Conservation (phyloP, 2,329 filamentous ascomycete genomes). For the Aspergillus proliferans region DNA sequence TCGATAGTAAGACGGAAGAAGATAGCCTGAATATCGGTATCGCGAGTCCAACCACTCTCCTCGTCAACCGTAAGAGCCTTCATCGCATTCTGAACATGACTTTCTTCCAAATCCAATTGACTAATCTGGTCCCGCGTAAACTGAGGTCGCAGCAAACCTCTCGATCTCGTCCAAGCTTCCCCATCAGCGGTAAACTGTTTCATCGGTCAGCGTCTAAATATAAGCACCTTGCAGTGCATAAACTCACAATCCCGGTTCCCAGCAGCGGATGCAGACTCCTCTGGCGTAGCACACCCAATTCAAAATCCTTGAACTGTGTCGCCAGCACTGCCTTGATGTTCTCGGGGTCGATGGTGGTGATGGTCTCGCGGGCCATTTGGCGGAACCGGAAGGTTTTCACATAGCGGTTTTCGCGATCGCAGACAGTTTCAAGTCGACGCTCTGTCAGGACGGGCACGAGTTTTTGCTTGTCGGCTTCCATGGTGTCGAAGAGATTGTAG, state of each 20-base stretch:
- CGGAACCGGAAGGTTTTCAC: conserved; percentile 21
- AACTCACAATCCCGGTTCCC: conserved; percentile 41
- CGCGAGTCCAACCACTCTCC: conserved; percentile 41
- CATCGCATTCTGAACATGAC: conserved; percentile 69
- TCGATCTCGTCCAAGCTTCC: conserved; percentile 67
- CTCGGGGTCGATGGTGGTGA: conserved; percentile 31
- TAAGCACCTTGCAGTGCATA: not conserved
- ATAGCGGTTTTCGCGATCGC: conserved; percentile 17
- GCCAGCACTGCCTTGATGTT: conserved; percentile 84
- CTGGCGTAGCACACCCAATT: conserved; percentile 69
- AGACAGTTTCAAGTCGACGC: conserved; percentile 14
- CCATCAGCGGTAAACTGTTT: conserved; percentile 61
- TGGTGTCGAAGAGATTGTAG: conserved; percentile 14
- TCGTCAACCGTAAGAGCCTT: conserved; percentile 54
- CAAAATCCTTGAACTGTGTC: conserved; percentile 75
- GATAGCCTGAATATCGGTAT: conserved; percentile 66
- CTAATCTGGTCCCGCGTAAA: conserved; percentile 80
- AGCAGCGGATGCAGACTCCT: conserved; percentile 46
- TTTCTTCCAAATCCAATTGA: conserved; percentile 75
- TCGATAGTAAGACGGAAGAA: conserved; percentile 85
- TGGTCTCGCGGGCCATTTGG: conserved; percentile 17
- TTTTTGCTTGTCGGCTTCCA: conserved; percentile 21
- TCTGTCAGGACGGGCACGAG: conserved; percentile 15
- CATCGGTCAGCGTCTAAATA: conserved; percentile 3
- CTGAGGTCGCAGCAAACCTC: conserved; percentile 78